Conservation (phyloP, 116 monocot species). For the Phalaenopsis hybrid region DNA sequence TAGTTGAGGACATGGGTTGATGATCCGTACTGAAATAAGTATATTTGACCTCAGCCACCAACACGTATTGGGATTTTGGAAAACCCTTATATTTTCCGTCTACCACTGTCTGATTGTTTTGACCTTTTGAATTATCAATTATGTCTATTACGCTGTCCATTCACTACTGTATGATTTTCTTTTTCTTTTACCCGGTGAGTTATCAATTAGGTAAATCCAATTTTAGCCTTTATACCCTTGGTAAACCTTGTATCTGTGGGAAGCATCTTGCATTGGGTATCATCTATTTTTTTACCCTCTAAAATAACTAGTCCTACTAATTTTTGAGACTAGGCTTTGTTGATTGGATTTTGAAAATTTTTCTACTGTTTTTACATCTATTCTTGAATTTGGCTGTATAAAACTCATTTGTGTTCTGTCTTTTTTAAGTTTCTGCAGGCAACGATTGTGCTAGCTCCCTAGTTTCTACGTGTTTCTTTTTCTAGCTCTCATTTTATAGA, state of each 20-base stretch:
- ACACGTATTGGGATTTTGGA: background rate
- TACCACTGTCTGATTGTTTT: background rate
- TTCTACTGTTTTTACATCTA: background rate
- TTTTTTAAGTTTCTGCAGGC: background rate
- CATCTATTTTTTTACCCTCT: background rate
- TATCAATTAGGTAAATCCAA: background rate
- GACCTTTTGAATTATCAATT: no score
- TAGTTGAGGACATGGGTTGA: background rate
- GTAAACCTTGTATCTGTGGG: background rate
- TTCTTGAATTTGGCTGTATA: background rate
- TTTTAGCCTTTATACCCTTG: background rate
- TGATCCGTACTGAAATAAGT: background rate
- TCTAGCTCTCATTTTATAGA: background rate
- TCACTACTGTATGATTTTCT: no score
- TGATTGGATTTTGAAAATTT: background rate
- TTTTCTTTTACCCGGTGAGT: background rate
- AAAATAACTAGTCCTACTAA: background rate
- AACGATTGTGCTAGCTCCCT: background rate
- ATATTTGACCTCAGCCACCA: background rate
- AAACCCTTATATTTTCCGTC: background rate
- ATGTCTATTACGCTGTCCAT: no score
- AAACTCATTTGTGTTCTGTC: background rate
- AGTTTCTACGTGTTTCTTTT: background rate
- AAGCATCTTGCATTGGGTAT: background rate
- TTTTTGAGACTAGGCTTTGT: background rate